phyloP scores from a whole-genome alignment of 2,329 filamentous ascomycete genomes.

The Penicillium sp. region DNA sequence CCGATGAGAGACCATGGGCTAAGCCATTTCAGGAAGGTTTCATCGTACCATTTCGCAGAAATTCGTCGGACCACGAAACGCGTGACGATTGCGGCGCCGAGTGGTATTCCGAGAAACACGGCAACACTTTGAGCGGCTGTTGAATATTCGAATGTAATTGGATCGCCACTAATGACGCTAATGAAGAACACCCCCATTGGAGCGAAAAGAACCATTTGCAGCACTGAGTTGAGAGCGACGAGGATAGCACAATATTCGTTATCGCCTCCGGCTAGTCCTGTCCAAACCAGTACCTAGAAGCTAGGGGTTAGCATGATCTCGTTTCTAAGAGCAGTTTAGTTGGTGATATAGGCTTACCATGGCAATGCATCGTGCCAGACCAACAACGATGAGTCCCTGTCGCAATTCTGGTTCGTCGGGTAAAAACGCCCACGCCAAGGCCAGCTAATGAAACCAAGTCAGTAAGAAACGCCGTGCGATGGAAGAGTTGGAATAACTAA shows the following conservation, averaged over 20 bases:
- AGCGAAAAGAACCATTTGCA: conserved; percentile 72
- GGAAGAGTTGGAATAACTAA: conserved; percentile 32
- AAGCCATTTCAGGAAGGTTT: conserved; percentile 65
- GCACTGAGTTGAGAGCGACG: conserved; percentile 70
- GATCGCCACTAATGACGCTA: conserved; percentile 60
- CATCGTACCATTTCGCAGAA: conserved; percentile 62
- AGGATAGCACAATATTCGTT: conserved; percentile 79
- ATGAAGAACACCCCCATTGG: conserved; percentile 70
- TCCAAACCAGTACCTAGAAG: conserved; percentile 68
- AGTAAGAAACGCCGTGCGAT: not conserved
- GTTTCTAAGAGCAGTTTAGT: not conserved
- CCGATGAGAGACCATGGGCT: conserved; percentile 77
- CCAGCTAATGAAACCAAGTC: conserved; percentile 32
- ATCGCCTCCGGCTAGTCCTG: conserved; percentile 71
- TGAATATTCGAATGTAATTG: conserved; percentile 55
- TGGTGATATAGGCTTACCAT: conserved; percentile 59
- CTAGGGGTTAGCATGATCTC: conserved; percentile 1
- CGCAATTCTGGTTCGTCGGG: conserved; percentile 51
- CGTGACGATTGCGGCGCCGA: conserved; percentile 76
- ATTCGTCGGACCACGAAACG: conserved; percentile 60
- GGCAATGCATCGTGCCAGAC: conserved; percentile 80
- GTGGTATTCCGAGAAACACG: conserved; percentile 80
- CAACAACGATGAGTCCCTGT: conserved; percentile 75
- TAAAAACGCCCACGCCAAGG: conserved; percentile 52
- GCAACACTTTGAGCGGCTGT: conserved; percentile 76